These are phyloP conservation scores for Zopfochytrium polystomum DNA, from an alignment of 371 early-diverging fungal genomes.

Conservation along the genomic window DNA sequence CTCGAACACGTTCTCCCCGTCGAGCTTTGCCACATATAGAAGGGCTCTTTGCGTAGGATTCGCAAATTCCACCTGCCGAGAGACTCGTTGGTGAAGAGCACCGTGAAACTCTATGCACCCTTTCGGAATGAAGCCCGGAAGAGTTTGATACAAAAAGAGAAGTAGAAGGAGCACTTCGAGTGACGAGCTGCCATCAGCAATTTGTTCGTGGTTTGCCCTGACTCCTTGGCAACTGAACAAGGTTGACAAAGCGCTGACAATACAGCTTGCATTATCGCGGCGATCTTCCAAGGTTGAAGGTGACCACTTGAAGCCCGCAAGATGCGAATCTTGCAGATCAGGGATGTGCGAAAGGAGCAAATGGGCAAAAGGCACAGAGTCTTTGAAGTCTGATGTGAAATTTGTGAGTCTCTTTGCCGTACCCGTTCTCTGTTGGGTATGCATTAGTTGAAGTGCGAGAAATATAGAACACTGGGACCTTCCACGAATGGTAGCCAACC, in stretches of 20 bases:
- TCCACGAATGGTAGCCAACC: slow-evolving; percentile 41
- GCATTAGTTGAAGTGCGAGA: slow-evolving; percentile 2
- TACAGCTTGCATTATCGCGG: too few relatives aligned
- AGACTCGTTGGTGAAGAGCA: slow-evolving; percentile 35
- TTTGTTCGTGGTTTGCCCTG: slow-evolving; percentile 14
- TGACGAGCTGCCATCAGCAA: slow-evolving; percentile 7
- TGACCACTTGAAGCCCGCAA: slow-evolving; percentile 18
- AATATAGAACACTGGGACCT: slow-evolving; percentile 22
- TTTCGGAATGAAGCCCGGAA: slow-evolving; percentile 41
- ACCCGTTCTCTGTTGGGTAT: slow-evolving; percentile 24
- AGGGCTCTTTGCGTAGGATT: slow-evolving; percentile 31
- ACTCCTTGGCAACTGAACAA: too few relatives aligned
- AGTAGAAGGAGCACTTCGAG: slow-evolving; percentile 38
- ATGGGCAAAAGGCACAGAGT: slow-evolving; percentile 26
- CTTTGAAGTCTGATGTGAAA: slow-evolving; percentile 38
- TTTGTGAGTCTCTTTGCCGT: slow-evolving; percentile 18
- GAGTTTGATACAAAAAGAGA: slow-evolving; percentile 46
- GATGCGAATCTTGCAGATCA: slow-evolving; percentile 18
- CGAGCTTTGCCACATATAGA: slow-evolving; percentile 29
- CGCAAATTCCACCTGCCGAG: slow-evolving; percentile 37
- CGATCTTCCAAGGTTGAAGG: slow-evolving; percentile 19
- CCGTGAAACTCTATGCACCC: slow-evolving; percentile 38
- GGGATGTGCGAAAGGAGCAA: slow-evolving; percentile 38
- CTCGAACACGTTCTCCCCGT: slow-evolving; percentile 28
- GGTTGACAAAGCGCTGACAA: too few relatives aligned